Evolutionary conservation across 768 basidiomycete species (phyloP).

Genomic region (Mycena galopus): DNA sequence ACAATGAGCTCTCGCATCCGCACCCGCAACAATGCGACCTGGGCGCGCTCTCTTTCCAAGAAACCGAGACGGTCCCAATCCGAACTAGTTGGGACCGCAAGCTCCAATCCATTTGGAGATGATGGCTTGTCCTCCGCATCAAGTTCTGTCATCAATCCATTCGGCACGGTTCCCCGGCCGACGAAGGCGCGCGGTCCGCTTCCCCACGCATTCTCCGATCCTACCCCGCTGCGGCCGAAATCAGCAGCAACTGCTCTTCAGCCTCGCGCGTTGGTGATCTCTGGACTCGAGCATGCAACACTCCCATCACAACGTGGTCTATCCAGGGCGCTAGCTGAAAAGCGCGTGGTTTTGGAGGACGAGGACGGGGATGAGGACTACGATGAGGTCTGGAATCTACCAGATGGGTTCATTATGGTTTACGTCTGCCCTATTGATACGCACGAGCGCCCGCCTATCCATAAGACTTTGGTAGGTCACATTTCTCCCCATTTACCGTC

Average conservation of each 20-base stretch:
- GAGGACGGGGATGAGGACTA: slow-evolving; percentile 50
- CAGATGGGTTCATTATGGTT: slow-evolving; percentile 77
- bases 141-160: slow-evolving; percentile 26
- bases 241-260: slow-evolving; percentile 44
- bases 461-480: slow-evolving; percentile 72
- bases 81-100: slow-evolving; percentile 35
- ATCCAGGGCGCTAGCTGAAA: slow-evolving; percentile 63
- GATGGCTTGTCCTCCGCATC: slow-evolving; percentile 25
- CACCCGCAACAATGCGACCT: slow-evolving; percentile 31
- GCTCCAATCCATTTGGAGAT: slow-evolving; percentile 34
- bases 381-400: slow-evolving; percentile 66
- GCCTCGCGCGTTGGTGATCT: slow-evolving; percentile 75
- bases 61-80: slow-evolving; percentile 45
- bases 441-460: slow-evolving; percentile 73
- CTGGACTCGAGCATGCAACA: slow-evolving; percentile 76
- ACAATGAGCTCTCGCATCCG: slow-evolving; percentile 19
- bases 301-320: slow-evolving; percentile 70
- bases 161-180: slow-evolving; percentile 23
- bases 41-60: slow-evolving; percentile 33
- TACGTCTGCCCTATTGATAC: slow-evolving; percentile 79
- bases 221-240: slow-evolving; percentile 42
- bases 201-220: slow-evolving; percentile 52
- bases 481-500: slow-evolving; percentile 4
- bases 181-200: slow-evolving; percentile 22
- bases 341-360: slow-evolving; percentile 61